These are phyloP conservation scores for Nakazawaea wyomingensis DNA, from an alignment of 805 yeast genomes.

Conservation along the genomic window DNA sequence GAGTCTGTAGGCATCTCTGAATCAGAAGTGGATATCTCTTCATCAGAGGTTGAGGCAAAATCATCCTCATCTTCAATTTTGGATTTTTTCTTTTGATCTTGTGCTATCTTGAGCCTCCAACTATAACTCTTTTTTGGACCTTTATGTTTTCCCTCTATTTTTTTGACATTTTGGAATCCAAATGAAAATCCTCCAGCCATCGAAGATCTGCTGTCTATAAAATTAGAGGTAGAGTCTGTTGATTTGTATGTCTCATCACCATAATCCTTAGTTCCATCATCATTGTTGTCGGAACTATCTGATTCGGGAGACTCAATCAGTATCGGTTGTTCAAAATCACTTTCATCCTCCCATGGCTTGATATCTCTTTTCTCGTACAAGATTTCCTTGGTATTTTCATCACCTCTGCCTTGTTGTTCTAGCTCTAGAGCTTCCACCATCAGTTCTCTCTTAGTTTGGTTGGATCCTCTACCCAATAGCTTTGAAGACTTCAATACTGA, in stretches of 20 bases:
- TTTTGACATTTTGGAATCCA: slow-evolving; percentile 54
- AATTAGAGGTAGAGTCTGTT: slow-evolving; percentile 32
- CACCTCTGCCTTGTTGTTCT: slow-evolving; percentile 68
- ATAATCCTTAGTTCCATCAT: slow-evolving; percentile 1
- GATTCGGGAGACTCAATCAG: too few relatives aligned
- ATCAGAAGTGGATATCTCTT: slow-evolving; percentile 22
- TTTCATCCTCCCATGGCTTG: slow-evolving; percentile 51
- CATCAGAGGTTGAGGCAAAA: slow-evolving; percentile 36
- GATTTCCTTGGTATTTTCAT: slow-evolving; percentile 54
- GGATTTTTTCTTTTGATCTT: slow-evolving; percentile 35
- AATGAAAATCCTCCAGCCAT: slow-evolving; percentile 69
- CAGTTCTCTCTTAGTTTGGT: slow-evolving; percentile 60
- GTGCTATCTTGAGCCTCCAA: slow-evolving; percentile 63
- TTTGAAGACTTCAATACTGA: slow-evolving; percentile 66
- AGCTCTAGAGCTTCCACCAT: slow-evolving; percentile 69
- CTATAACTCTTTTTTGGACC: slow-evolving; percentile 53
- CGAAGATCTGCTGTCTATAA: slow-evolving; percentile 69
- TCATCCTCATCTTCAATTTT: slow-evolving; percentile 57
- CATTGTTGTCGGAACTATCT: background rate
- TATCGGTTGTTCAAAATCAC: slow-evolving; percentile 19
- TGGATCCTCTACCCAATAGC: slow-evolving; percentile 66
- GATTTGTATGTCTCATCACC: slow-evolving; percentile 21
- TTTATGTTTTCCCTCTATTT: slow-evolving; percentile 42
- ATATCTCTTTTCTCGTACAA: slow-evolving; percentile 66
- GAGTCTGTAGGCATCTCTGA: slow-evolving; percentile 15